Evolutionary conservation across 2,329 filamentous ascomycete species (phyloP).

Genomic region (Aspergillus ochraceoroseus): DNA sequence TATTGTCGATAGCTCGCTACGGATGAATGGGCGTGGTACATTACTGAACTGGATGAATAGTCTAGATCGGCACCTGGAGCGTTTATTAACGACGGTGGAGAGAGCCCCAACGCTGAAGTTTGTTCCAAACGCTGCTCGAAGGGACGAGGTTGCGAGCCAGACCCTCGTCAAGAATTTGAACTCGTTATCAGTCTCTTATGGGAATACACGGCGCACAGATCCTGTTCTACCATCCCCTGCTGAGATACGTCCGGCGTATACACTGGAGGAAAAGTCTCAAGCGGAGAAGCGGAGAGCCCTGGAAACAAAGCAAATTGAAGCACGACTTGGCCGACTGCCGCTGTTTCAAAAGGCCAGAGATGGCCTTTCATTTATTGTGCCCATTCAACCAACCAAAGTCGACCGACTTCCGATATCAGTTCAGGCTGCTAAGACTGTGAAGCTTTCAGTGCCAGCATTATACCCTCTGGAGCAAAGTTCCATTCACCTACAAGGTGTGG

Average conservation of each 20-base stretch:
- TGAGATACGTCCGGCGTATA: constrained; percentile 48
- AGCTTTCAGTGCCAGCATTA: constrained; percentile 63
- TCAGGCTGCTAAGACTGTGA: constrained; percentile 58
- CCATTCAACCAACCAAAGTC: constrained; percentile 61
- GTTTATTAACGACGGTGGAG: constrained; percentile 62
- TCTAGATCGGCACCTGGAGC: constrained; percentile 68
- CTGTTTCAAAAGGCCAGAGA: constrained; percentile 65
- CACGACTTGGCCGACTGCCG: constrained; percentile 64
- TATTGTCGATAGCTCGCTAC: constrained; percentile 53
- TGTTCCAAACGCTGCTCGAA: constrained; percentile 54
- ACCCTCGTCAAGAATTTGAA: constrained; percentile 11
- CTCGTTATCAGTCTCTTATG: constrained; percentile 8
- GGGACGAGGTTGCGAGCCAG: constrained; percentile 10
- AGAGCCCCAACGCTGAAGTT: constrained; percentile 70
- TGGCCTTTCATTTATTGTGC: constrained; percentile 65
- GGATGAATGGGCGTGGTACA: constrained; percentile 45
- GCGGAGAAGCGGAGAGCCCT: constrained; percentile 60
- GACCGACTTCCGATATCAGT: constrained; percentile 58
- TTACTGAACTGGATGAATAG: constrained; percentile 63
- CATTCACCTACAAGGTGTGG: constrained; percentile 61
- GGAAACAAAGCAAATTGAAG: constrained; percentile 68
- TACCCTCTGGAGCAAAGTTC: constrained; percentile 68
- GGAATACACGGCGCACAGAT: neutral
- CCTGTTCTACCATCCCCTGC: constrained; percentile 20
- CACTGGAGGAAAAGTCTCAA: constrained; percentile 55